Evolutionary conservation across 1,284 basidiomycete genomes (phyloP).

Genomic region (Psilocybe mexicana): DNA sequence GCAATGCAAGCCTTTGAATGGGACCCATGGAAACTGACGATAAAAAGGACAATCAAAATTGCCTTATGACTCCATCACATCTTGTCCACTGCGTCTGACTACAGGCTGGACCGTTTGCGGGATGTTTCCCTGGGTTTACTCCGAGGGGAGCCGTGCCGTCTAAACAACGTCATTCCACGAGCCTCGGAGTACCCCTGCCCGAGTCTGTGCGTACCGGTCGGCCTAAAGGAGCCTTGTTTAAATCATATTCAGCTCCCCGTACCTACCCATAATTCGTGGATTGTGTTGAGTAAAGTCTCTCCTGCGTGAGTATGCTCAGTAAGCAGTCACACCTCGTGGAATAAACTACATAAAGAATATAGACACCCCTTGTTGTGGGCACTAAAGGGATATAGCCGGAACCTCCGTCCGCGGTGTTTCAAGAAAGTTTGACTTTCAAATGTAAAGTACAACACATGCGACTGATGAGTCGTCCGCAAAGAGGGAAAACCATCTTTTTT

Average conservation of each 20-base stretch:
- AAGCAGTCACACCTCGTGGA: neutral
- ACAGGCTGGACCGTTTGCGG: neutral
- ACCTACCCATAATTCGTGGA: neutral
- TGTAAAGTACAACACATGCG: neutral
- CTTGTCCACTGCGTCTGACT: neutral
- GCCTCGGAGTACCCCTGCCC: constrained; percentile 1
- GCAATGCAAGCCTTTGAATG: neutral
- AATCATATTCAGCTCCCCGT: neutral
- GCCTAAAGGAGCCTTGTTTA: neutral
- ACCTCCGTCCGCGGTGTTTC: constrained; percentile 20
- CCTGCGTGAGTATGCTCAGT: constrained; percentile 4
- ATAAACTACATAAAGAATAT: neutral
- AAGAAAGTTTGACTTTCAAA: constrained; percentile 13
- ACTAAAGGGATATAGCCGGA: neutral
- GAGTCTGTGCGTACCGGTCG: constrained; percentile 8
- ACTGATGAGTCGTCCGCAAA: neutral
- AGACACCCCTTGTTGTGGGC: constrained; percentile 5
- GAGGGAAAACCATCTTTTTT: neutral
- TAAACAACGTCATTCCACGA: constrained; percentile 9
- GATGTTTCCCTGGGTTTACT: neutral
- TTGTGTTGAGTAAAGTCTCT: neutral
- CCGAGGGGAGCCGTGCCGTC: constrained; percentile 13
- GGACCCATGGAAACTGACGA: too few species aligned
- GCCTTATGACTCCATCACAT: neutral
- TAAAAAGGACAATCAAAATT: too few species aligned